Percentiles rank a stretch among this genome's conserved stretches.
Evolutionary conservation across 176 grass and related monocot genomes (phyloP).

Genomic region (Leersia perrieri): DNA sequence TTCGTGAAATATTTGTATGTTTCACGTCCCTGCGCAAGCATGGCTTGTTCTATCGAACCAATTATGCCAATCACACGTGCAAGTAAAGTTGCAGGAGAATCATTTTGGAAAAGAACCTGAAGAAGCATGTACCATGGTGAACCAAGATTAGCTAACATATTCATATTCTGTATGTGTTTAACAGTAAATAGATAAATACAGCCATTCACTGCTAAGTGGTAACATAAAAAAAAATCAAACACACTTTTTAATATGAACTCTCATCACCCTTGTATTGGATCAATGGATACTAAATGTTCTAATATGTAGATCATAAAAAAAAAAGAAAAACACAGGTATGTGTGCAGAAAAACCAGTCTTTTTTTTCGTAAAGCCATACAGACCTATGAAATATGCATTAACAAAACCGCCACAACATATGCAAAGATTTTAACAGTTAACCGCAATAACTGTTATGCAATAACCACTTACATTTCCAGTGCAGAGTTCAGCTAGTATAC

Average conservation of each 20-base stretch:
- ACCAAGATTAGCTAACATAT: conserved; percentile 9
- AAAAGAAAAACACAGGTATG: background rate
- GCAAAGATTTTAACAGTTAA: background rate
- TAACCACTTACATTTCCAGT: conserved; percentile 89
- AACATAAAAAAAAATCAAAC: background rate
- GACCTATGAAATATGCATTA: background rate
- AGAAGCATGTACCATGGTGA: background rate
- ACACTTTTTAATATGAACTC: background rate
- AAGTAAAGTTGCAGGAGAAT: conserved; percentile 94
- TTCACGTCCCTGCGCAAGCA: conserved; percentile 91
- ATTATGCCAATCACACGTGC: conserved; percentile 91
- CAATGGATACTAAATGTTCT: background rate
- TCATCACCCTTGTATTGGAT: background rate
- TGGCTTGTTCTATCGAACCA: conserved; percentile 91
- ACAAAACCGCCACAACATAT: background rate
- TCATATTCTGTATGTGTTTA: background rate
- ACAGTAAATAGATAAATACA: background rate
- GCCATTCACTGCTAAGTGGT: background rate
- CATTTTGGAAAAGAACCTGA: conserved; percentile 98
- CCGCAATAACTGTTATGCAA: background rate
- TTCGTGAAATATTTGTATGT: conserved; percentile 99
- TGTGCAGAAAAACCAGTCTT: background rate
- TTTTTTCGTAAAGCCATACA: background rate
- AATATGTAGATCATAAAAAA: background rate
- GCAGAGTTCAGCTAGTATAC: conserved; percentile 98